Evolutionary conservation across 495 filamentous ascomycete species (phyloP).

Genomic region (Neurospora sp.): DNA sequence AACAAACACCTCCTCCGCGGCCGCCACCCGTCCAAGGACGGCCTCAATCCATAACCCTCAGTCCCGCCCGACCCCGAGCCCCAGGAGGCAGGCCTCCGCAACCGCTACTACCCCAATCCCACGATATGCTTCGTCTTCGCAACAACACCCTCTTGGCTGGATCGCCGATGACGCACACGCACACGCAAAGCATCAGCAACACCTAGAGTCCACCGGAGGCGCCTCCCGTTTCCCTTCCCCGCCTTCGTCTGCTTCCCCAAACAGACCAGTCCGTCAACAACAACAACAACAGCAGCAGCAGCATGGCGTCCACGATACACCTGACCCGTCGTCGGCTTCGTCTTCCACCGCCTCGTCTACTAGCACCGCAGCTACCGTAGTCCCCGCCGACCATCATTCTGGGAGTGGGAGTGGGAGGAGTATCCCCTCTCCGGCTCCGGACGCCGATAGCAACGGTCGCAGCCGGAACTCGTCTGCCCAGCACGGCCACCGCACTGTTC

Average conservation of each 20-base stretch:
- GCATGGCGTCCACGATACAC: slow-evolving; percentile 27
- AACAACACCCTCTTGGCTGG: slow-evolving; percentile 1
- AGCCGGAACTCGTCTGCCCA: neutral
- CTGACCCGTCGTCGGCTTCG: slow-evolving; percentile 22
- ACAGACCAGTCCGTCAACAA: slow-evolving; percentile 6
- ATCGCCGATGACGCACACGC: neutral
- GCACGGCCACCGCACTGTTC: neutral
- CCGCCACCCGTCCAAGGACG: neutral
- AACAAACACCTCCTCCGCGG: slow-evolving; percentile 15
- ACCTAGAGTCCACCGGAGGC: slow-evolving; percentile 19
- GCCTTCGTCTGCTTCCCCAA: slow-evolving; percentile 37
- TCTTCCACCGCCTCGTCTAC: slow-evolving; percentile 36
- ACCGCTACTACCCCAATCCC: slow-evolving; percentile 2
- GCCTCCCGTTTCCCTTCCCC: slow-evolving; percentile 38
- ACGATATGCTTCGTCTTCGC: slow-evolving; percentile 1
- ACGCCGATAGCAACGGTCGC: slow-evolving; percentile 6
- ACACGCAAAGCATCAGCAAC: slow-evolving; percentile 7
- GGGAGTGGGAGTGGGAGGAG: slow-evolving; percentile 16
- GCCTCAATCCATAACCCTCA: neutral
- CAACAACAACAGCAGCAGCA: slow-evolving; percentile 27
- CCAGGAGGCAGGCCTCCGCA: slow-evolving; percentile 20
- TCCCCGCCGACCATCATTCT: slow-evolving; percentile 2
- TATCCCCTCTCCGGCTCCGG: slow-evolving; percentile 56
- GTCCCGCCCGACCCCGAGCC: slow-evolving; percentile 17
- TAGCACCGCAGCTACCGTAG: slow-evolving; percentile 23